phyloP scores from a whole-genome alignment of 1,139 yeast species.

The Saccharomyces hybrid region DNA sequence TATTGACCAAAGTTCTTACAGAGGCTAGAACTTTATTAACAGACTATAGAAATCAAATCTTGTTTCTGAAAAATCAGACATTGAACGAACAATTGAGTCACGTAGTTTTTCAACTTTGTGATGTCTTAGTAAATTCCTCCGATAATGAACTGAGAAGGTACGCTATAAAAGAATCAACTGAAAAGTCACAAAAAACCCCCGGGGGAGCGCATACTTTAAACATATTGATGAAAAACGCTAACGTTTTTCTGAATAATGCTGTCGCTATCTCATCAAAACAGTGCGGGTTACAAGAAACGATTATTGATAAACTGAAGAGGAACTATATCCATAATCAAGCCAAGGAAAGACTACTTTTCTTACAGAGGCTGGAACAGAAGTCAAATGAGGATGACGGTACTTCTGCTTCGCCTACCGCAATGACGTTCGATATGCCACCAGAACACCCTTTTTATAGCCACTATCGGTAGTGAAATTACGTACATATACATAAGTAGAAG shows the following conservation, averaged over 20 bases:
- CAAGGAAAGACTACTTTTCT: conserved; percentile 8
- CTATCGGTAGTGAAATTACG: neutral
- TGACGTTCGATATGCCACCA: neutral
- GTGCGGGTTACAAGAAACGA: conserved; percentile 29
- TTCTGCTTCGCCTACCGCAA: neutral
- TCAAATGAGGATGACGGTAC: neutral
- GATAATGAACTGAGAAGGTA: conserved; percentile 25
- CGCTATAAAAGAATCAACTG: conserved; percentile 10
- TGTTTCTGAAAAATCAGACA: conserved; percentile 9
- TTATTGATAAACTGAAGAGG: conserved; percentile 27
- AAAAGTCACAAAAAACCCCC: neutral
- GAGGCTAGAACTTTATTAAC: conserved; percentile 14
- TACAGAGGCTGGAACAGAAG: conserved; percentile 6
- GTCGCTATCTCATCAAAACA: conserved; percentile 20
- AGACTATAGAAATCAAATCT: conserved; percentile 10
- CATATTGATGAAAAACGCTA: conserved; percentile 22
- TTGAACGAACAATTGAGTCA: conserved; percentile 19
- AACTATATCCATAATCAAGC: conserved; percentile 27
- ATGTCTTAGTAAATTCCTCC: conserved; percentile 18
- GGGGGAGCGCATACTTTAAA: conserved; percentile 7
- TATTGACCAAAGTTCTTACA: conserved; percentile 15
- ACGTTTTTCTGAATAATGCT: conserved; percentile 21
- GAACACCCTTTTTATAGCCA: neutral
- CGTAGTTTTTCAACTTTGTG: conserved; percentile 25
- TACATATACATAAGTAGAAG: neutral